Base-by-base conservation (phyloP, 2,329 filamentous ascomycete genomes). In the Hypoxylon sp. region DNA sequence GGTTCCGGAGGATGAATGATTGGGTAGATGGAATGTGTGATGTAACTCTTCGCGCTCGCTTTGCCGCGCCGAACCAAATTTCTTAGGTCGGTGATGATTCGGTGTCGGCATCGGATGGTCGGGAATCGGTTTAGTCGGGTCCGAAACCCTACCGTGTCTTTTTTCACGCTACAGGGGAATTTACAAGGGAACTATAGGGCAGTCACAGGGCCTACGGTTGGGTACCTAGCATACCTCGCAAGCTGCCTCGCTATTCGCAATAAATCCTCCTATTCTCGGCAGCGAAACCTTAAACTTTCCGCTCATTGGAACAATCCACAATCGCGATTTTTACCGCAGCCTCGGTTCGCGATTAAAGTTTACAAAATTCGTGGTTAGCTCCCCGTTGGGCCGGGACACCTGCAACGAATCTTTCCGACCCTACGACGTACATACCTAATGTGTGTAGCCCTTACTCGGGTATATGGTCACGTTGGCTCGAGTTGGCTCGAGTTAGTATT, bases 61-160 rank as follows among this genome's bases (percentile, higher is more conserved):
- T 36, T 13, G 55, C 43, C 56, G 56, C 56, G 23, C 28, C 55
- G 46, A 38, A 34, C 34, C 7, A 63, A 45, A 48, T 46, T 52
- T 57, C 46, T 14, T 41, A 52, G 49, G 10, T 60, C 46, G 57
- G 41, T 48, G 43, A 58, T 25, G 43, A n/a, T 49, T 58, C 55
- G 55, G 55, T 5, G 14, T 49, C 53, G 46, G 56, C 34, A 14
- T 45, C 55, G 62, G 62, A 45, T 25, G 13, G 32, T 65, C 65
- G 65, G 65, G 32, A 30, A 64, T 67, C 65, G 65, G 56, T 11
- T 17, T 58, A 41, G n/a, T 59, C 48, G 32, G 61, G n/a, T 19
- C 65, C 65, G 65, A 68, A 64, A 49, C 13, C 60, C 46, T 63
- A 51, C 14, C 19, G 13, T 32, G 11, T 9, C 14, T 10, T 21